Percentiles rank a stretch among this genome's conserved stretches.
phyloP scores from a whole-genome alignment of 2,329 filamentous ascomycete species.

The Claviceps cyperi region DNA sequence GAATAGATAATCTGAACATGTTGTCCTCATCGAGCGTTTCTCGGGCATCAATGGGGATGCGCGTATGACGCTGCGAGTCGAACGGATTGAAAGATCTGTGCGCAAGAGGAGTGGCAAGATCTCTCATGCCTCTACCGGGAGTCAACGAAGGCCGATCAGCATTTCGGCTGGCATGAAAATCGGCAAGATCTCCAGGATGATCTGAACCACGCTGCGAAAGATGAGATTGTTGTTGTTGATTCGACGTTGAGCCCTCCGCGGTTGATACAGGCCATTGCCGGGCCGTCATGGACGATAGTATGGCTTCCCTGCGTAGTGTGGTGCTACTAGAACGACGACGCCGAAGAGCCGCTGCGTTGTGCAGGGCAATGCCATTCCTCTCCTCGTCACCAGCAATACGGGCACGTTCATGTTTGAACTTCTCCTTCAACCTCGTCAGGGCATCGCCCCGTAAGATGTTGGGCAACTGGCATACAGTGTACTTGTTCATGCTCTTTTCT shows the following conservation, averaged over 20 bases:
- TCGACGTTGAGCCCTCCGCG: slow-evolving; percentile 24
- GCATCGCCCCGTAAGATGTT: slow-evolving; percentile 79
- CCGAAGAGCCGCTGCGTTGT: slow-evolving; percentile 57
- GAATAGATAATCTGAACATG: slow-evolving; percentile 74
- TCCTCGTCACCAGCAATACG: slow-evolving; percentile 67
- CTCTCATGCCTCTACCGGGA: slow-evolving; percentile 12
- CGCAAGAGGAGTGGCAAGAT: slow-evolving; percentile 30
- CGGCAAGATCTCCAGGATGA: slow-evolving; percentile 66
- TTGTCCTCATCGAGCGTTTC: slow-evolving; percentile 80
- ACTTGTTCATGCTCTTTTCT: slow-evolving; percentile 86
- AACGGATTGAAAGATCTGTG: slow-evolving; percentile 43
- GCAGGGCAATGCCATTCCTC: slow-evolving; percentile 79
- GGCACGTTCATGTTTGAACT: slow-evolving; percentile 76
- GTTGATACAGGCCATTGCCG: slow-evolving; percentile 31
- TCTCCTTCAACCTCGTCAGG: slow-evolving; percentile 75
- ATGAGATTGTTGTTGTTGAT: slow-evolving; percentile 21
- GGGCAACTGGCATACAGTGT: slow-evolving; percentile 79
- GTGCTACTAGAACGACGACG: slow-evolving; percentile 60
- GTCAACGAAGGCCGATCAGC: slow-evolving; percentile 28
- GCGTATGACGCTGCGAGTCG: slow-evolving; percentile 32
- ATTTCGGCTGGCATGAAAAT: slow-evolving; percentile 55
- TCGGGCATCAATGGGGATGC: slow-evolving; percentile 48
- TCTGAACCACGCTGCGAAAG: slow-evolving; percentile 31
- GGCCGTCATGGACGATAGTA: slow-evolving; percentile 47
- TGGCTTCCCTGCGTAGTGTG: slow-evolving; percentile 64